These are phyloP conservation scores for Leptomonas pyrrhocoris DNA, from an alignment of 208 protist species.

Conservation along the genomic window DNA sequence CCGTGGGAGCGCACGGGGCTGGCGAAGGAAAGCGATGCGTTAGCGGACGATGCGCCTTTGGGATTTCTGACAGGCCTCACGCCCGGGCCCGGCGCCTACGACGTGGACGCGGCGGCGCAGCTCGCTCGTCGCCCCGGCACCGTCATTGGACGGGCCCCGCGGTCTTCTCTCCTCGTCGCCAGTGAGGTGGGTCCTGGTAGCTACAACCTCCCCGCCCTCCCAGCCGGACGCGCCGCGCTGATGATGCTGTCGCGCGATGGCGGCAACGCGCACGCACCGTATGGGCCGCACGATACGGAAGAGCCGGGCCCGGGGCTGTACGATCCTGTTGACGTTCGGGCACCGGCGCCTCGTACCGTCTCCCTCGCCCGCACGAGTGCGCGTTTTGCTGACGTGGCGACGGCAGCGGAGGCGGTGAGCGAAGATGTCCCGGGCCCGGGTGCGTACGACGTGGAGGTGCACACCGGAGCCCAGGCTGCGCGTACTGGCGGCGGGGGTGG, in stretches of 20 bases:
- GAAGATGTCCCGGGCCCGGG: constrained; percentile 36
- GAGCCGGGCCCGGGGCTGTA: constrained; percentile 62
- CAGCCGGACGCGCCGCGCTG: constrained; percentile 26
- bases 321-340: constrained; percentile 27
- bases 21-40: neutral
- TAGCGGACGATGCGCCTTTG: neutral
- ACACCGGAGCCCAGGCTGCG: neutral
- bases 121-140: constrained; percentile 32
- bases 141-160: constrained; percentile 53
- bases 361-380: constrained; percentile 27
- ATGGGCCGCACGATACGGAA: neutral
- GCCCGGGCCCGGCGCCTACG: constrained; percentile 37
- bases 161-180: constrained; percentile 12
- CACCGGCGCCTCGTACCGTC: constrained; percentile 11
- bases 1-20: constrained; percentile 21
- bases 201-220: constrained; percentile 37
- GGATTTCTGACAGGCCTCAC: neutral
- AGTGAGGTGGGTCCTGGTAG: constrained; percentile 32
- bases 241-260: constrained; percentile 9
- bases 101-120: constrained; percentile 26
- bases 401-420: neutral
- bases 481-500: neutral
- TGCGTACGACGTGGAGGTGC: constrained; percentile 16
- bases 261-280: neutral
- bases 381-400: constrained; percentile 16